Base-by-base conservation (phyloP, 2,329 filamentous ascomycete species). In the Achaetomium macrosporum region DNA sequence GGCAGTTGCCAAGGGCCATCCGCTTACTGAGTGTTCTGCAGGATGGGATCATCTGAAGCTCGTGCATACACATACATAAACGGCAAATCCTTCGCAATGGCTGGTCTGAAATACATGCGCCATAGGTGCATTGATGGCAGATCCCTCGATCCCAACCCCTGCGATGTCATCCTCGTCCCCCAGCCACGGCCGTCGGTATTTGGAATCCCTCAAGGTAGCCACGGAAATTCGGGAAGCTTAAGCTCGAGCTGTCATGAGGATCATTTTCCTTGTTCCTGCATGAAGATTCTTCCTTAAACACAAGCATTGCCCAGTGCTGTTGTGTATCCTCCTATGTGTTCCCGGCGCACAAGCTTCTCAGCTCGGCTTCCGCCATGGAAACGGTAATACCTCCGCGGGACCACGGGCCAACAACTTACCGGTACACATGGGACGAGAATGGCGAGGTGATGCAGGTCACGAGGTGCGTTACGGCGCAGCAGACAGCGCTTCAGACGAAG, bases 391-490 rank as follows among this genome's bases (percentile, higher is more conserved):
- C 64, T 25, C 61, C 63, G 4, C 54, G 64, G 43, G 62, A 62
- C 51, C 61, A 64, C 54, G 61, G 59, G n/a, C 51, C 54, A 36
- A 57, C 58, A 17, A 60, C 62, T 25, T 64, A 60, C 48, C 58
- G 59, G 43, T 63, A 64, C 35, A 59, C 56, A 5, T 66, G 62
- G 64, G 63, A 65, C 45, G 64, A 64, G 47, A 60, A 64, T 36
- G 63, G 63, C 10, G 63, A 64, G 47, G 63, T 64, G 31, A 55
- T 53, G 8, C 54, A 65, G 50, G 59, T 64, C 16, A 59, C 59
- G 12, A 59, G 58, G 61, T 63, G 8, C n/a, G 58, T 54, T 17
- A 41, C 46, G 42, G 46, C 54, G 30, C 46, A 53, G 46, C 16
- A 36, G 8, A n/a, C 13, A 20, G 19, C 25, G 25, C 25, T 25